Evolutionary conservation across 192 early-diverging fungal genomes (phyloP).

Genomic region (Rhizophagus prolifer): DNA sequence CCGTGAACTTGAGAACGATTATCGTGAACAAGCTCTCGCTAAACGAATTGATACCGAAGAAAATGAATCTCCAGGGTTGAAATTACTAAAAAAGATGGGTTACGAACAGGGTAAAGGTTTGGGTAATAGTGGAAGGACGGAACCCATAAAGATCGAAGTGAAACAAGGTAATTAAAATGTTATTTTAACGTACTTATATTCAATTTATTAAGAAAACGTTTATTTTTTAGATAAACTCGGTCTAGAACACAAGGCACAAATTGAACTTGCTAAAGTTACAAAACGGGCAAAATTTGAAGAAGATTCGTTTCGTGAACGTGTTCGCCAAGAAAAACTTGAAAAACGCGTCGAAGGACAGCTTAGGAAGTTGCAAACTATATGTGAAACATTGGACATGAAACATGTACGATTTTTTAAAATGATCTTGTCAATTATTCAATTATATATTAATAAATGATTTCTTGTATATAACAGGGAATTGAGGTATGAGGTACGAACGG

Average conservation of each 20-base stretch:
- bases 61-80: slow-evolving; percentile 43
- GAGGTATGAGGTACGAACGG: not conserved
- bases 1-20: slow-evolving; percentile 36
- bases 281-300: slow-evolving; percentile 34
- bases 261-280: slow-evolving; percentile 18
- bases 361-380: slow-evolving; percentile 31
- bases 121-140: slow-evolving; percentile 24
- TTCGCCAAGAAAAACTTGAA: slow-evolving; percentile 31
- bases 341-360: slow-evolving; percentile 26
- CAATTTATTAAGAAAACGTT: not conserved
- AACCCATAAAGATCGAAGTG: slow-evolving; percentile 21
- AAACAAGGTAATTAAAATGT: slow-evolving; percentile 8
- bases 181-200: not conserved
- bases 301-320: slow-evolving; percentile 33
- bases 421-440: not conserved
- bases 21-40: slow-evolving; percentile 41
- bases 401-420: slow-evolving; percentile 8
- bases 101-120: slow-evolving; percentile 38
- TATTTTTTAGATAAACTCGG: slow-evolving; percentile 34
- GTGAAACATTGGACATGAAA: slow-evolving; percentile 38
- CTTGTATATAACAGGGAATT: not conserved
- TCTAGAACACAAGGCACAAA: slow-evolving; percentile 32
- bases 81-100: slow-evolving; percentile 50
- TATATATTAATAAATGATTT: not conserved
- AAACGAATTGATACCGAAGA: slow-evolving; percentile 36